phyloP scores from a whole-genome alignment of 768 basidiomycete species.

The Mycena indigotica region DNA sequence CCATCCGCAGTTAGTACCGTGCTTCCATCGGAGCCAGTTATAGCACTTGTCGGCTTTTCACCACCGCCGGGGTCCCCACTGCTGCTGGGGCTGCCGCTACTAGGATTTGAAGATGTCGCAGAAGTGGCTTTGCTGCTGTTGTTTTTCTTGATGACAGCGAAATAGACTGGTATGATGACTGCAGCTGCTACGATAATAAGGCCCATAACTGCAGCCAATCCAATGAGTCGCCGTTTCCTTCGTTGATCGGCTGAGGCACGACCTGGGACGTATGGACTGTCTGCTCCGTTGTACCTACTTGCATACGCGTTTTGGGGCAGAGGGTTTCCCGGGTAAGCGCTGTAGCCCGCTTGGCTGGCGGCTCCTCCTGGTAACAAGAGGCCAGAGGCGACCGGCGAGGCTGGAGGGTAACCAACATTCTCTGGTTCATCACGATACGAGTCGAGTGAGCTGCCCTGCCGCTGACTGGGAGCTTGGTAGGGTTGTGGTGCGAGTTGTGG shows the following conservation, averaged over 20 bases:
- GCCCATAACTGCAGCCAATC: slow-evolving; percentile 37
- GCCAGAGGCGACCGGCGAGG: background rate
- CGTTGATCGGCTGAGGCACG: background rate
- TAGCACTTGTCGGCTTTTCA: slow-evolving; percentile 24
- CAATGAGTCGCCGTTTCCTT: background rate
- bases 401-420: background rate
- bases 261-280: background rate
- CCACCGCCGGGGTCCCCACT: slow-evolving; percentile 13
- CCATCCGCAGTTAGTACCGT: slow-evolving; percentile 67
- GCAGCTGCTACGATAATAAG: slow-evolving; percentile 45
- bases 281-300: background rate
- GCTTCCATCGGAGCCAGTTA: slow-evolving; percentile 71
- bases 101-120: slow-evolving; percentile 1
- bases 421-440: background rate
- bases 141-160: slow-evolving; percentile 51
- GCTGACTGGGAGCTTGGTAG: too few relatives aligned
- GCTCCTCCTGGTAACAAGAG: background rate
- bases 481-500: background rate
- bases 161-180: slow-evolving; percentile 60
- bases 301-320: background rate
- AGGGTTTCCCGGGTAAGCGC: background rate
- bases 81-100: slow-evolving; percentile 4
- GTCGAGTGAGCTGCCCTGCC: background rate
- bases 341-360: background rate
- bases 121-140: slow-evolving; percentile 15